A percentile compares a stretch with the other conserved stretches of the same genome.
Conservation (phyloP, 371 early-diverging fungal genomes). For the Blyttiomyces sp. region DNA sequence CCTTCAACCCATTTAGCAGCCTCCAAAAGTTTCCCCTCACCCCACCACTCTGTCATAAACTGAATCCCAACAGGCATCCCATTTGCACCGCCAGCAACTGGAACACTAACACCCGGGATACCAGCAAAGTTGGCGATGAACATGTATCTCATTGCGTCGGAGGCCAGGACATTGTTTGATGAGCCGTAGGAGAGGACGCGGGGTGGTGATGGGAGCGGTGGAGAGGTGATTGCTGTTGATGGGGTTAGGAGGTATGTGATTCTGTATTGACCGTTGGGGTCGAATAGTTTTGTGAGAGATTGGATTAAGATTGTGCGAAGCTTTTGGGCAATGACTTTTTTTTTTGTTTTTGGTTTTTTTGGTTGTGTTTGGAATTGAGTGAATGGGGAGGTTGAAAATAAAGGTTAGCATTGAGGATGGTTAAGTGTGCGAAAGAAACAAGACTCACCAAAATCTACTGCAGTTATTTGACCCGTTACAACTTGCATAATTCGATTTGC, state of each 20-base stretch:
- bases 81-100: constrained; percentile 50
- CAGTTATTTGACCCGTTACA: constrained; percentile 1
- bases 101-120: constrained; percentile 63
- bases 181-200: constrained; percentile 51
- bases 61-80: constrained; percentile 69
- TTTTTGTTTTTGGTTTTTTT: constrained; percentile 5
- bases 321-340: constrained; percentile 50
- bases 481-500: constrained; percentile 38
- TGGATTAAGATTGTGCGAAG: constrained; percentile 59
- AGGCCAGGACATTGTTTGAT: constrained; percentile 47
- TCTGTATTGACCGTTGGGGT: not conserved
- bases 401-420: no score
- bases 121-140: constrained; percentile 67
- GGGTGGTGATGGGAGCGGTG: constrained; percentile 42
- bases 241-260: constrained; percentile 48
- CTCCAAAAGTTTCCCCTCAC: constrained; percentile 17
- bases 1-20: constrained; percentile 22
- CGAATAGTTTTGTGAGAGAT: constrained; percentile 49
- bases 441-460: no score
- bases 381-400: no score
- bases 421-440: no score
- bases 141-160: constrained; percentile 57
- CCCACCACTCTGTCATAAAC: constrained; percentile 66
- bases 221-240: constrained; percentile 57
- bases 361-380: not conserved